Evolutionary conservation across 345 rosid genomes (phyloP), one percentile per base, ranked within the genome.

Genomic region (Pelargonium nanum): DNA sequence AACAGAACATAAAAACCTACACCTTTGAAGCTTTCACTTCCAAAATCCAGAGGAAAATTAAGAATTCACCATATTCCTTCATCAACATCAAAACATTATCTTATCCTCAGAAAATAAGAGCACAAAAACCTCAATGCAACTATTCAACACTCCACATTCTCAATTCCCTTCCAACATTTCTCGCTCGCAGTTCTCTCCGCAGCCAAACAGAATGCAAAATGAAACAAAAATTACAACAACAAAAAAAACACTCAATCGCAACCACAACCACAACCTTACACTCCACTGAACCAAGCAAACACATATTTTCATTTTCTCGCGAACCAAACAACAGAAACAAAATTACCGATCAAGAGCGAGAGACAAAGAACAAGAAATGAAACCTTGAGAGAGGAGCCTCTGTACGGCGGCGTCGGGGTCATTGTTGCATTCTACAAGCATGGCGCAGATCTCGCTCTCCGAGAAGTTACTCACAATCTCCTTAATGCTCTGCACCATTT

Each of bases 341-440:
- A 16, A 26, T 24, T 32, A 13, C 22, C 60, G 22, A 7, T 48
- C 16, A 1, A 60, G 0, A 20, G 22, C 34, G 15, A 28, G 16
- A 4, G 56, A 24, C 19, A 55, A 32, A 61, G 7, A 60, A 50
- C n/a, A 26, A 28, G 26, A 22, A 40, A 12, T 26, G 45, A 22
- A 40, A 84, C 86, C 89, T 81, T 70, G 84, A 65, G 78, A 70
- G 32, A 84, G 83, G 62, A 84, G 83, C 20, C 68, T 65, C 57
- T 81, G 73, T 54, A 72, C 77, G 66, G 86, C 81, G 22, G 70
- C 80, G 61, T 71, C 59, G 20, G 84, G 74, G 75, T 84, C 78
- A 85, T 81, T 84, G 21, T 66, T 48, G 64, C 84, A 84, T 25
- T 77, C 81, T 48, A 48, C 26, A 2, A 84, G 86, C 30, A 65